Evolutionary conservation across 495 filamentous ascomycete genomes (phyloP), one percentile per base, ranked within the genome.

Genomic region (Gamarada debralockiae): DNA sequence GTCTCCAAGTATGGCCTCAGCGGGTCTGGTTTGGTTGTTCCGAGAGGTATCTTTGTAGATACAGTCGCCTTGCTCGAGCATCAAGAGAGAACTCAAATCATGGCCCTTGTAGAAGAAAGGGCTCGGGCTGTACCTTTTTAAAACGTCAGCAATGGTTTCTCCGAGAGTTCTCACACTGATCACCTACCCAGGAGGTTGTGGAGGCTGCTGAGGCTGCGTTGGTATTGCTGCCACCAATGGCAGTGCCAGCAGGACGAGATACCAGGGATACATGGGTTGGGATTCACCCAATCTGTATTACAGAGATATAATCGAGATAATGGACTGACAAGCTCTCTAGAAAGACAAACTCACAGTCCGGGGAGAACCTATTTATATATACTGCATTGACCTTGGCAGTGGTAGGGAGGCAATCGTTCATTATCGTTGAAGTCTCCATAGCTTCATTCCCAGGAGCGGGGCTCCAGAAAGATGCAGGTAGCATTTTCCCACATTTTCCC

Each of bases 1-100:
- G 59, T 70, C 67, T 4, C 60, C 67, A 0, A 71, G 63, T 34
- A 73, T 73, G 22, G 63, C 69, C 39, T 71, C 70, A 5, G 62
- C 70, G 0, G 62, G 58, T 17, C 66, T 34, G 7, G 69, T 73
- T 31, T 49, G 18, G 50, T 73, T 70, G 18, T 60, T 39, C 3
- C 56, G 55, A 10, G 57, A 31, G 1, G 64, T 69, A 54, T 73
- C 70, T 46, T 65, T 67, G 58, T 61, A 73, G 17, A 67, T 61
- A 29, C 44, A 57, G 1, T 68, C 69, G 12, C 53, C 53, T 29
- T 69, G 61, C 51, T 70, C 66, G 22, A 68, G 50, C 36, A 62
- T 67, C 42, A 62, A 58, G 2, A 72, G 50, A 2, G 62, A 68
- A 10, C 63, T 66, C n/a, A 73, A 51, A 49, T 73, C 70, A 57